Conservation (phyloP, 345 rosid genomes). For the Gossypium australe region DNA sequence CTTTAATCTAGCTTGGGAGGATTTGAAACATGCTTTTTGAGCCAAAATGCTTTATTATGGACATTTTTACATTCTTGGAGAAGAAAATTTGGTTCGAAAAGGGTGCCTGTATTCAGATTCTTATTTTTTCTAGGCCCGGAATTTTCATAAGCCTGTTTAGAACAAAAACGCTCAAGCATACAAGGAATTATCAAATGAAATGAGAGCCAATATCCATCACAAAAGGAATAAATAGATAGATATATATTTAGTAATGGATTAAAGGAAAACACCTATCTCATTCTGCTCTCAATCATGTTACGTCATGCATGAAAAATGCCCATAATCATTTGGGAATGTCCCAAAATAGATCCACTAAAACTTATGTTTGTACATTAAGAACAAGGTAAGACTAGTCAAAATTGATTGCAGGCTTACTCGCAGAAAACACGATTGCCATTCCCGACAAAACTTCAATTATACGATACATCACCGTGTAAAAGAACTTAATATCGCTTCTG, state of each 20-base stretch:
- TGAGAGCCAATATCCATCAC: neutral
- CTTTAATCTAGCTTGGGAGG: neutral
- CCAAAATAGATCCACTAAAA: neutral
- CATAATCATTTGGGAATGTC: neutral
- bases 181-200: neutral
- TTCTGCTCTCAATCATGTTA: neutral
- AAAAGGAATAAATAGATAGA: neutral
- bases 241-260: neutral
- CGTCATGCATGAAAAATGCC: neutral
- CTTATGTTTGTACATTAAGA: neutral
- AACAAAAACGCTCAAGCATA: neutral
- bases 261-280: neutral
- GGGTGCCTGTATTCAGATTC: neutral
- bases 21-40: neutral
- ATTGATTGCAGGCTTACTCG: conserved; percentile 15
- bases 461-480: neutral
- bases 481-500: conserved; percentile 14
- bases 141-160: neutral
- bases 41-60: neutral
- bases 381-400: conserved; percentile 25
- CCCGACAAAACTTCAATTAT: conserved; percentile 8
- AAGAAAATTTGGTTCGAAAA: neutral
- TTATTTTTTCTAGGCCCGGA: neutral
- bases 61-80: neutral
- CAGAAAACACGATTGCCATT: neutral